Conservation (phyloP, 768 basidiomycete species). For the Phlebiopsis flavidoalba region DNA sequence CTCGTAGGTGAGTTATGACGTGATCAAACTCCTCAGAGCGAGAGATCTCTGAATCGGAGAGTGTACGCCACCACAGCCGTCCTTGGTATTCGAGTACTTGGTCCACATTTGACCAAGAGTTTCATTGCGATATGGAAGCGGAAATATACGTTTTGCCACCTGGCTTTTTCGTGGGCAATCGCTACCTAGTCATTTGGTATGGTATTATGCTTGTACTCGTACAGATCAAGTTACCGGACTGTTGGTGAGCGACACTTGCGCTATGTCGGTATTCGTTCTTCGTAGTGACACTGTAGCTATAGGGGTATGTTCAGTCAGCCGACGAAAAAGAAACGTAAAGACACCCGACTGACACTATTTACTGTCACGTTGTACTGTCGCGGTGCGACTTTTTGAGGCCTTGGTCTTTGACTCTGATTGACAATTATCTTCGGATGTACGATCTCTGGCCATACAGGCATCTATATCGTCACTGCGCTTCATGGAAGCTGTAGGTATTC, state of each 20-base stretch:
- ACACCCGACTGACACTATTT: not conserved
- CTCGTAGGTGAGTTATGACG: too few species aligned
- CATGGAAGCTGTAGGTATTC: not conserved
- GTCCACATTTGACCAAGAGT: not conserved
- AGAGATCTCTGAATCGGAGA: too few species aligned
- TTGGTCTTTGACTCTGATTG: not conserved
- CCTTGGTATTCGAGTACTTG: not conserved
- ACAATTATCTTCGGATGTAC: not conserved
- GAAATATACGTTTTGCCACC: not conserved
- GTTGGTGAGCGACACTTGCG: not conserved
- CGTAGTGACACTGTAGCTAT: not conserved
- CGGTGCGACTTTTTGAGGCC: not conserved
- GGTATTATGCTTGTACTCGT: not conserved
- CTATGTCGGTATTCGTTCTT: not conserved
- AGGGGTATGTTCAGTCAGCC: not conserved
- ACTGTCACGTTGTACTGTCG: too few species aligned
- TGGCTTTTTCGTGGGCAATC: not conserved
- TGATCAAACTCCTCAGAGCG: too few species aligned
- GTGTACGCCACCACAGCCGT: not conserved
- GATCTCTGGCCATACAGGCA: not conserved
- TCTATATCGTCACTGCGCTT: not conserved
- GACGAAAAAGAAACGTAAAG: not conserved
- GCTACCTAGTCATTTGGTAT: not conserved
- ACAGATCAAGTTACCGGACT: not conserved
- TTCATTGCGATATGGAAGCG: not conserved